Evolutionary conservation across 495 filamentous ascomycete genomes (phyloP).

Genomic region (Trichodelitschia bisporula): DNA sequence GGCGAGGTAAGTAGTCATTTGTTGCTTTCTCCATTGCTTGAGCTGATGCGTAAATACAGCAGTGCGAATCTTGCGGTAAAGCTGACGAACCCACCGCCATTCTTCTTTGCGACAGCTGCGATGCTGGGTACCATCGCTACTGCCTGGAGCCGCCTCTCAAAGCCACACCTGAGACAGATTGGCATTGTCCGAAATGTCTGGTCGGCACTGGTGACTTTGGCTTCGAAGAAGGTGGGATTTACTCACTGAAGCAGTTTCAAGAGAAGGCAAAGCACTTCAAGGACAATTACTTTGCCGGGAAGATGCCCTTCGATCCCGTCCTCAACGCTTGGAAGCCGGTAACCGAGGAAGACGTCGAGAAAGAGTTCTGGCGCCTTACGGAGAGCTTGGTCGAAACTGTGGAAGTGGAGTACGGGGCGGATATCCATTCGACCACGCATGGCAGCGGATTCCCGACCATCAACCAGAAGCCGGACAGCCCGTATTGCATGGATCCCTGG

Average conservation of each 20-base stretch:
- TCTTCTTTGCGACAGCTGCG: constrained; percentile 80
- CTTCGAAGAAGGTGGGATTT: constrained; percentile 90
- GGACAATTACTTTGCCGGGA: constrained; percentile 71
- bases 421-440: constrained; percentile 96
- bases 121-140: constrained; percentile 62
- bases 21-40: constrained; percentile 1
- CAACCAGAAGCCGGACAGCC: constrained; percentile 68
- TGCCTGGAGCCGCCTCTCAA: constrained; percentile 81
- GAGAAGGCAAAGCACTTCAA: constrained; percentile 91
- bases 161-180: constrained; percentile 58
- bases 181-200: constrained; percentile 89
- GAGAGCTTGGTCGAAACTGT: constrained; percentile 84
- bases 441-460: constrained; percentile 94
- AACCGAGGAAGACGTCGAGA: constrained; percentile 88
- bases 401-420: constrained; percentile 93
- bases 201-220: constrained; percentile 94
- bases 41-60: constrained; percentile 19
- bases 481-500: constrained; percentile 77
- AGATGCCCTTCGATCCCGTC: constrained; percentile 73
- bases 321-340: constrained; percentile 54
- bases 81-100: constrained; percentile 47
- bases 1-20: constrained; percentile 39
- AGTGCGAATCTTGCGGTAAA: constrained; percentile 71
- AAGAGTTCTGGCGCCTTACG: constrained; percentile 89
- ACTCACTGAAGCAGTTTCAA: constrained; percentile 90